Base-by-base conservation (phyloP, 2,329 filamentous ascomycete genomes). In the Dendryphion nanum region DNA sequence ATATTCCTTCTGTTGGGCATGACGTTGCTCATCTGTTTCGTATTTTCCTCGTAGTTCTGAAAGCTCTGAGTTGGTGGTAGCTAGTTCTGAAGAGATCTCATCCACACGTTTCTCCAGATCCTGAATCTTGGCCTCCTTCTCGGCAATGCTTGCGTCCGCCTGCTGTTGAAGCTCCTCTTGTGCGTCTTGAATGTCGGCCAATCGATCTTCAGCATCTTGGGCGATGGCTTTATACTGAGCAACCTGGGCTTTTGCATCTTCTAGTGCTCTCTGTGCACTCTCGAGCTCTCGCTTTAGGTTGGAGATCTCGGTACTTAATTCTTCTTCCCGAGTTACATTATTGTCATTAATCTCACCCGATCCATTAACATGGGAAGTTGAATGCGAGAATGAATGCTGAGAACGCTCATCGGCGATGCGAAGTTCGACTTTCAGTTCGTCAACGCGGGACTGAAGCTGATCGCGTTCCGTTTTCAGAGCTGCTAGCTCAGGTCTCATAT, bases 171-270 rank as follows among this genome's bases (percentile, higher is more conserved):
- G 44, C 21, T 51, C 47, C 32, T 95, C 90, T 44, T 93, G 83
- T 0, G 89, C 86, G 23, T 85, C 81, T 33, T 83, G 85, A 37
- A 94, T 74, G 41, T 83, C 86, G 48, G 89, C 80, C 13, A 97
- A 75, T 35, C 90, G 85, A 51, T 97, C 91, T 62, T 98, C 93
- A 2, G 88, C 84, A 20, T 81, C 76, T 64, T 94, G 88, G 51
- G 89, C 89, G 51, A 97, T 88, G 34, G 83, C 79, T 65, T 87
- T 91, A 74, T 94, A 97, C 52, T 89, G 84, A 58, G 95, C 89
- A 28, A 84, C 82, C 57, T 95, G 85, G 23, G 81, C 77, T 65
- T 87, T 89, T 12, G 87, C 81, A 53, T 83, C 85, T 50, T 94
- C 86, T 10, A 97, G 73, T 53, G 96, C 89, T 5, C 82, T 78